Base-by-base conservation (phyloP, 805 yeast genomes). In the Myxozyma neotropica region DNA sequence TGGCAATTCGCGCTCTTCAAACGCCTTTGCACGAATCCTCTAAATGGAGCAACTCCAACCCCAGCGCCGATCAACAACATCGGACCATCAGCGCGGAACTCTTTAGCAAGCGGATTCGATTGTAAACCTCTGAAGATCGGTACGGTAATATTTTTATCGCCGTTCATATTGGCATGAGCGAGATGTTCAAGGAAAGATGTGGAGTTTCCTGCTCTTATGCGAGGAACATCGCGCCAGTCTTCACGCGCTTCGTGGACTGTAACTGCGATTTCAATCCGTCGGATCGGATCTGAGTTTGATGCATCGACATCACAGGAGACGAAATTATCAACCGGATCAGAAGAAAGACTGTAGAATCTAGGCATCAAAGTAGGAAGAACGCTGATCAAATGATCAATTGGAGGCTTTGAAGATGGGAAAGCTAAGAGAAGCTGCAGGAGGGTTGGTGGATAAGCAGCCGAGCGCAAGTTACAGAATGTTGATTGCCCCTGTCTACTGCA, bases 331-430 rank as follows among this genome's bases (percentile, higher is more conserved):
- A 58, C 69, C 0, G 85, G 83, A 35, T 72, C 71, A 2, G 92
- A 86, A 0, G 95, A 88, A 44, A 89, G 86, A 61, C 89, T 86
- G 70, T 87, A 89, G 51, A 84, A 74, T 55, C 96, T 74, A 15
- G 95, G 95, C 71, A 83, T 86, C 51, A 90, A 81, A 1, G 77
- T 67, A 8, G 96, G 96, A 61, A 89, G 77, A 29, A 86, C 74
- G 63, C 88, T 92, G 42, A 87, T 75, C 13, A 87, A 68, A 67
- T 83, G 82, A 51, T 81, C 83, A 53, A 87, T 68, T 0, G 96
- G 95, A 23, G 90, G 82, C 46, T 70, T 77, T 43, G 88, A 74
- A 3, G 86, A 80, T 59, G 81, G 81, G 69, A 89, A 89, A 67
- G 91, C 96, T 57, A 82, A 79, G 6, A 89, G 68, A 0, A 86